Evolutionary conservation across 345 rosid genomes (phyloP), one percentile per base, ranked within the genome.

Genomic region (Reutealis trisperma): DNA sequence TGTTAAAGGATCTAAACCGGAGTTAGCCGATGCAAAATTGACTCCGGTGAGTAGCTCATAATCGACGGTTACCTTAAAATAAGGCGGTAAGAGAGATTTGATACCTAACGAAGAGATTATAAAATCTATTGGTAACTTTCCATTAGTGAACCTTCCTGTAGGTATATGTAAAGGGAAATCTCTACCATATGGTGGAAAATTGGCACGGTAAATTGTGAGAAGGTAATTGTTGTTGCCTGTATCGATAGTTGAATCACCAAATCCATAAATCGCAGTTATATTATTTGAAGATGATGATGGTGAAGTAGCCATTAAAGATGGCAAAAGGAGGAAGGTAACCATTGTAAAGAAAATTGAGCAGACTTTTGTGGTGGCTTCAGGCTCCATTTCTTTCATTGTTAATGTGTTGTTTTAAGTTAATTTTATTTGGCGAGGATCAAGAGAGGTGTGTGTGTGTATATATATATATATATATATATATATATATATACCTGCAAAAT

Each of bases 161-260:
- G 87, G 54, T 19, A 74, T 49, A 45, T 66, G 67, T 24, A 15
- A 44, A 54, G 83, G 85, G 24, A 84, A 84, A 0, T 81, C 79
- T 67, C 57, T 67, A 8, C 85, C 88, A 49, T 80, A 85, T 0
- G 87, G 85, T 47, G 73, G 69, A 52, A 74, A 76, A 64, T 82
- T 76, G 16, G 74, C 66, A 1, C 41, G 78, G 52, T 74, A 44
- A 37, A 74, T 37, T 45, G 85, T 82, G 10, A 65, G 65, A 4
- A 85, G 68, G 75, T 71, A 74, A 32, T 85, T 82, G 76, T 85
- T 85, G 80, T 85, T 82, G 58, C 87, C 82, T 64, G 87, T 54
- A 63, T 85, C 87, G 15, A 77, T 79, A 11, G 84, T 82, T 24
- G 87, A 85, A 73, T 85, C 87, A 2, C 87, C 87, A 52, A 82